These are phyloP conservation scores for Ceratocystis ficicola DNA, from an alignment of 2,329 filamentous ascomycete species.

Conservation along the genomic window DNA sequence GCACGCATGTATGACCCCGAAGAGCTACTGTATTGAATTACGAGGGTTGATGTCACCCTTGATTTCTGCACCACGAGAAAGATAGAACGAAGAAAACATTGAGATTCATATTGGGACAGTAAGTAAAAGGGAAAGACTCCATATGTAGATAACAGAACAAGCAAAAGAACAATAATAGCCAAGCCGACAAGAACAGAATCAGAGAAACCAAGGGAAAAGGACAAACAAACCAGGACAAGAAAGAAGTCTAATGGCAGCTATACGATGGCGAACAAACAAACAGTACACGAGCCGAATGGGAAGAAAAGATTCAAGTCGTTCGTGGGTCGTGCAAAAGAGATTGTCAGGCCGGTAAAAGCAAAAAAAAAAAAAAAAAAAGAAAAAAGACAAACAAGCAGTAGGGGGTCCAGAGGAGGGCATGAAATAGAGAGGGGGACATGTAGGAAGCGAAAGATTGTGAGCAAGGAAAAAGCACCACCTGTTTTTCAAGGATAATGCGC, in stretches of 20 bases:
- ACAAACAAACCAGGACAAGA: slow-evolving; percentile 13
- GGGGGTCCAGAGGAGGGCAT: neutral
- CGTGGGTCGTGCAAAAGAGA: slow-evolving; percentile 15
- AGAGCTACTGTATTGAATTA: no score
- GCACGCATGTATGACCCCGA: no score
- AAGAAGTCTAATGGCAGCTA: slow-evolving; percentile 8
- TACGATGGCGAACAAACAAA: neutral
- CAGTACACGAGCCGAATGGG: neutral
- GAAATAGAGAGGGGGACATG: slow-evolving; percentile 4
- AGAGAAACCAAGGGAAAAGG: neutral
- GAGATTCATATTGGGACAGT: slow-evolving; percentile 5
- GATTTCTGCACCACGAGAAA: no score
- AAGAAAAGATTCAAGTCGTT: slow-evolving; percentile 4
- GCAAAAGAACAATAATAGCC: neutral
- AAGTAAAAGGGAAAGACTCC: slow-evolving; percentile 5
- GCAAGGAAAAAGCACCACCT: slow-evolving; percentile 1
- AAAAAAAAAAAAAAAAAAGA: neutral
- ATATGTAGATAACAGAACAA: slow-evolving; percentile 5
- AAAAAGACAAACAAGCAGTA: neutral
- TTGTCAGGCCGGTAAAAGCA: neutral
- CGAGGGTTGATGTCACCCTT: no score
- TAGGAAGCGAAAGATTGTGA: slow-evolving; percentile 1
- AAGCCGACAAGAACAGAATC: neutral
- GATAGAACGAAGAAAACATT: neutral
- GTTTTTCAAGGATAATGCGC: neutral